Base-by-base conservation (phyloP, 495 filamentous ascomycete species). In the Podospora tetraspora region DNA sequence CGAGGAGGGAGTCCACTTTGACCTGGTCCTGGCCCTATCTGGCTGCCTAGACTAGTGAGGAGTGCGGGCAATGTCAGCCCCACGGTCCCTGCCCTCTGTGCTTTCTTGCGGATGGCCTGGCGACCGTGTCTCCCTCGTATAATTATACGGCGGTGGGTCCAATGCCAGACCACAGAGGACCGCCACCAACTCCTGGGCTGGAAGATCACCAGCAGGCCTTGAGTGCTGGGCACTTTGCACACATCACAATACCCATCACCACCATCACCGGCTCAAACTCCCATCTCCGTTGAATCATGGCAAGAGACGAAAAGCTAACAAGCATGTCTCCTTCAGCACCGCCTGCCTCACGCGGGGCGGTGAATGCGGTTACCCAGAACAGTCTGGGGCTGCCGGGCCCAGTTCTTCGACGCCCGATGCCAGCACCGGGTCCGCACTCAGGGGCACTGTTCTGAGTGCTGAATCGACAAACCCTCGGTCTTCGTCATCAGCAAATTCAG, bases 311-410 rank as follows among this genome's bases (percentile, higher is more conserved):
- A 23, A 34, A 43, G 34, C 37, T 66, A 66, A 66, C 64, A 32
- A 4, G 2, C 3, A 24, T 30, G 25, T 8, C 66, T 8, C 12
- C 25, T 29, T 30, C 57, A 78, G 76, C 63, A 78, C 76, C 34
- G 76, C 74, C 58, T 78, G 76, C 61, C 73, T 78, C 24, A 75
- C 75, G 8, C 75, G 75, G n/a, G 76, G 76, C 0, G 76, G 74
- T 19, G 76, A 75, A 25, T 78, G 76, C 66, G 74, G 74, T 37
- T 78, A 78, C 24, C 67, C 71, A 27, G 58, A 66, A 24, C 63
- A 29, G 24, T 64, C 22, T 11, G 60, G 29, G 30, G 21, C 58
- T 8, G 9, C 23, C 11, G 30, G 52, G 19, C 52, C 56, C 62
- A 23, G 24, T 21, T n/a, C 23, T 22, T 13, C 22, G n/a, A 57